A percentile compares a stretch with the other conserved stretches of the same genome.
Evolutionary conservation across 768 basidiomycete species (phyloP).

Genomic region (Lentinula guzmanii): DNA sequence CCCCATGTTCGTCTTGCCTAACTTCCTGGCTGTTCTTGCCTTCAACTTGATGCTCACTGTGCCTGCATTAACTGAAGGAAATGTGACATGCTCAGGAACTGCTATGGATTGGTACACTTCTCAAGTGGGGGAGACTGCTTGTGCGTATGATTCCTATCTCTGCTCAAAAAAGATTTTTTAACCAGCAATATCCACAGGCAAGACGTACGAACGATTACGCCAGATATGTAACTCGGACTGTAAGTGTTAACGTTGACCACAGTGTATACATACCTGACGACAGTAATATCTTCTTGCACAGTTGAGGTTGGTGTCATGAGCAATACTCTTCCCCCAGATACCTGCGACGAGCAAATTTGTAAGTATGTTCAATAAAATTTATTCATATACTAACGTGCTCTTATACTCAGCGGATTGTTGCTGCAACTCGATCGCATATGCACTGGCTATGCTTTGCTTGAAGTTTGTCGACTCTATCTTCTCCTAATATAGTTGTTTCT

Average conservation of each 20-base stretch:
- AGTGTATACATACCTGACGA: background rate
- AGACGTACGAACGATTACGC: conserved; percentile 19
- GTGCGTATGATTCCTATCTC: conserved; percentile 9
- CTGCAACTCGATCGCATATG: conserved; percentile 20
- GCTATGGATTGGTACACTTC: conserved; percentile 19
- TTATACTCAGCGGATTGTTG: conserved; percentile 15
- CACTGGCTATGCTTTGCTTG: conserved; percentile 20
- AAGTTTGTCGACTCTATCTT: conserved; percentile 12
- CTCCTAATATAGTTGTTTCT: background rate
- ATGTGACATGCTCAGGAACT: conserved; percentile 17
- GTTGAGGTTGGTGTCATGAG: conserved; percentile 18
- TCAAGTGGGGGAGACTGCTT: conserved; percentile 20
- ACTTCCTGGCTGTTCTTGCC: background rate
- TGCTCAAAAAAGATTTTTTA: background rate
- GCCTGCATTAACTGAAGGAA: background rate
- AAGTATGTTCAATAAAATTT: background rate
- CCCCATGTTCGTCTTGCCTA: background rate
- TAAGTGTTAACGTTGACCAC: conserved; percentile 6
- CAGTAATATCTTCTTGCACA: background rate
- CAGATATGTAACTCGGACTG: conserved; percentile 19
- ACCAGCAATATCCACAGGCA: conserved; percentile 7
- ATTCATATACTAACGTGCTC: background rate
- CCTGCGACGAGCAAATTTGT: conserved; percentile 19
- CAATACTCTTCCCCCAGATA: conserved; percentile 14
- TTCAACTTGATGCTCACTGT: background rate